phyloP scores from a whole-genome alignment of 1,139 yeast genomes.

The Ashbya aceris region DNA sequence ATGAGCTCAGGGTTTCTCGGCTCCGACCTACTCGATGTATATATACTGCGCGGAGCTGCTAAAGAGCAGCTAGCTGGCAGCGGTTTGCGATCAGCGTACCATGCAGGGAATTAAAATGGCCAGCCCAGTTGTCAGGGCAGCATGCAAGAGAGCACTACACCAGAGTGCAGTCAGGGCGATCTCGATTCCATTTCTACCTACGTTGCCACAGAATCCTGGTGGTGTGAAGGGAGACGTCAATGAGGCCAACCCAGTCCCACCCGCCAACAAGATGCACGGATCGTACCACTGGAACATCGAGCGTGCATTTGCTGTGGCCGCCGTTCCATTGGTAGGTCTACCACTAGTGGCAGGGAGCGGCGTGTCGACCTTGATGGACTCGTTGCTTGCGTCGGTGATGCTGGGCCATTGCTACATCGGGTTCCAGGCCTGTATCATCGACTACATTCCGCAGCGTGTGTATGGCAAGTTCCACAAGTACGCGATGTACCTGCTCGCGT shows the following conservation, averaged over 20 bases:
- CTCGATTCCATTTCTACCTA: constrained; percentile 37
- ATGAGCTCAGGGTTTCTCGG: no score
- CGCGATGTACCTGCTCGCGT: constrained; percentile 52
- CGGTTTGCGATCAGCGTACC: no score
- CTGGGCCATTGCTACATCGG: constrained; percentile 63
- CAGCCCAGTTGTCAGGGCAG: constrained; percentile 6
- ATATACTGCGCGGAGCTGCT: no score
- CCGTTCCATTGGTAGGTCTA: constrained; percentile 55
- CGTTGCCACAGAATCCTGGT: constrained; percentile 70
- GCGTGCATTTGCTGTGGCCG: constrained; percentile 45
- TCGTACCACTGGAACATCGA: constrained; percentile 70
- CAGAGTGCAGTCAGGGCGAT: constrained; percentile 27
- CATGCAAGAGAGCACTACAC: constrained; percentile 23
- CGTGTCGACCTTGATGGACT: constrained; percentile 44
- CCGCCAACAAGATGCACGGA: constrained; percentile 47
- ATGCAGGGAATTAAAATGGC: constrained; percentile 1
- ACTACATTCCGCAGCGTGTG: constrained; percentile 66
- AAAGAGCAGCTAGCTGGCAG: not conserved
- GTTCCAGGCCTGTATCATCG: constrained; percentile 68
- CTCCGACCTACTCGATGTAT: no score
- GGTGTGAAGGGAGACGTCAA: constrained; percentile 65
- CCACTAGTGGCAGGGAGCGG: constrained; percentile 53
- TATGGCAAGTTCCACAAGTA: constrained; percentile 57
- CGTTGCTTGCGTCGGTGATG: constrained; percentile 45
- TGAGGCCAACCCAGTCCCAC: constrained; percentile 60